Percentiles rank a stretch among this genome's conserved stretches.
Evolutionary conservation across 2,329 filamentous ascomycete genomes (phyloP).

Genomic region (Penicillium vulpinum): DNA sequence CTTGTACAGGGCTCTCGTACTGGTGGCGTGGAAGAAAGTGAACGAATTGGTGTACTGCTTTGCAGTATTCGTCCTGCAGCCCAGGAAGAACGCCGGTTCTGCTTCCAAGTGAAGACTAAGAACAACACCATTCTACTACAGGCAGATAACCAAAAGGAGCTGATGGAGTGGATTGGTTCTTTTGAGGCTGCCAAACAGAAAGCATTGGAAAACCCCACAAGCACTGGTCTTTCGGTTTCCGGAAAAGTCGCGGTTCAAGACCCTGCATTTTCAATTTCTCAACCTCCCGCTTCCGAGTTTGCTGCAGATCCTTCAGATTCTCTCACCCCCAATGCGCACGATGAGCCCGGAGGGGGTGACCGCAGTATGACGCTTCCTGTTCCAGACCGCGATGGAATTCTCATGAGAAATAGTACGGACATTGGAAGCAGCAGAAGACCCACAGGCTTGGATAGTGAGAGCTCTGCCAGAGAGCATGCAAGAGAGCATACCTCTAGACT

Average conservation of each 20-base stretch:
- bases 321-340: conserved; percentile 55
- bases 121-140: conserved; percentile 86
- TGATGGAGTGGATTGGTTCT: conserved; percentile 92
- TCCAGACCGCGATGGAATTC: conserved; percentile 60
- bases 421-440: conserved; percentile 52
- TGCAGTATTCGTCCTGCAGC: conserved; percentile 91
- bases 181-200: conserved; percentile 94
- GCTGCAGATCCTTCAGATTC: conserved; percentile 75
- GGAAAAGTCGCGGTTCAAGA: conserved; percentile 51
- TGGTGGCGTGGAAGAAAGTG: conserved; percentile 87
- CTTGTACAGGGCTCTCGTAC: conserved; percentile 77
- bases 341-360: conserved; percentile 59
- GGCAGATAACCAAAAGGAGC: conserved; percentile 84
- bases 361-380: conserved; percentile 65
- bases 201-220: conserved; percentile 73
- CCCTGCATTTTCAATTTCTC: conserved; percentile 88
- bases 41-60: conserved; percentile 91
- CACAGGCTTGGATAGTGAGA: conserved; percentile 60
- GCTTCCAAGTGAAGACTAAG: conserved; percentile 98
- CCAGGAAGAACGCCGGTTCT: conserved; percentile 90
- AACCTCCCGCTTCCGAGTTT: conserved; percentile 85
- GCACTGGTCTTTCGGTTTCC: conserved; percentile 49
- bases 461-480: conserved; percentile 65
- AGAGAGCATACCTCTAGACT: conserved; percentile 83
- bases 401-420: conserved; percentile 71